Conservation (phyloP, 2,329 filamentous ascomycete genomes). For the Colletotrichum acutatum region DNA sequence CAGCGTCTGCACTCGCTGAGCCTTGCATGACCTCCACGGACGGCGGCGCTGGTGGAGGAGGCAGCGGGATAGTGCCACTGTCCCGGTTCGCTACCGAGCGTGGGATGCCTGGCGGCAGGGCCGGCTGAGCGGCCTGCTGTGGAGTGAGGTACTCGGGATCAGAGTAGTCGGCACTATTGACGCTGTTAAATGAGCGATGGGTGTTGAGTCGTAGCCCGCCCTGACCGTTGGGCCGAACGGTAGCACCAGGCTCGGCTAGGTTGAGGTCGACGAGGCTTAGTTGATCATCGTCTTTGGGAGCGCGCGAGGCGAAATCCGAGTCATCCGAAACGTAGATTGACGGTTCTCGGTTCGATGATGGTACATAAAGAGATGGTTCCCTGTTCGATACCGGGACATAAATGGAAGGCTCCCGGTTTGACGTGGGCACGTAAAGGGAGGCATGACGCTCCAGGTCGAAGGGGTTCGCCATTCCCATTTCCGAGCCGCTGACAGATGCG, state of each 20-base stretch:
- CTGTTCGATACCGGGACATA: slow-evolving; percentile 61
- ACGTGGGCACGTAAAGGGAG: slow-evolving; percentile 60
- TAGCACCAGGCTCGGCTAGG: slow-evolving; percentile 38
- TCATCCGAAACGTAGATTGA: slow-evolving; percentile 72
- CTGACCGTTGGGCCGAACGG: slow-evolving; percentile 22
- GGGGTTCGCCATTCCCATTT: slow-evolving; percentile 65
- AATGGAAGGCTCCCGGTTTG: slow-evolving; percentile 66
- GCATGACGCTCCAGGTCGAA: slow-evolving; percentile 74
- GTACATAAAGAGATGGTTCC: slow-evolving; percentile 70
- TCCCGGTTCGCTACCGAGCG: slow-evolving; percentile 13
- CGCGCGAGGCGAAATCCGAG: slow-evolving; percentile 57
- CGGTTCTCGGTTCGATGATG: slow-evolving; percentile 59
- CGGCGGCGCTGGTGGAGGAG: slow-evolving; percentile 57
- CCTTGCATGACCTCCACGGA: slow-evolving; percentile 65
- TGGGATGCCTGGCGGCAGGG: slow-evolving; percentile 35
- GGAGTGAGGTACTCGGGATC: slow-evolving; percentile 40
- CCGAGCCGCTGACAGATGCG: slow-evolving; percentile 65
- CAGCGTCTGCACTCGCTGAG: slow-evolving; percentile 60
- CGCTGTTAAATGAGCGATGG: slow-evolving; percentile 34
- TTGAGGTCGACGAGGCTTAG: slow-evolving; percentile 46
- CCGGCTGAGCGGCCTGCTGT: slow-evolving; percentile 43
- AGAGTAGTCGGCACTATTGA: slow-evolving; percentile 37
- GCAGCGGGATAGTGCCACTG: slow-evolving; percentile 40
- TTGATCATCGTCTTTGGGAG: slow-evolving; percentile 40
- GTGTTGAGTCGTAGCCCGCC: slow-evolving; percentile 30